Conservation (phyloP, 306 rosid genomes). For the Potentilla sterilis region DNA sequence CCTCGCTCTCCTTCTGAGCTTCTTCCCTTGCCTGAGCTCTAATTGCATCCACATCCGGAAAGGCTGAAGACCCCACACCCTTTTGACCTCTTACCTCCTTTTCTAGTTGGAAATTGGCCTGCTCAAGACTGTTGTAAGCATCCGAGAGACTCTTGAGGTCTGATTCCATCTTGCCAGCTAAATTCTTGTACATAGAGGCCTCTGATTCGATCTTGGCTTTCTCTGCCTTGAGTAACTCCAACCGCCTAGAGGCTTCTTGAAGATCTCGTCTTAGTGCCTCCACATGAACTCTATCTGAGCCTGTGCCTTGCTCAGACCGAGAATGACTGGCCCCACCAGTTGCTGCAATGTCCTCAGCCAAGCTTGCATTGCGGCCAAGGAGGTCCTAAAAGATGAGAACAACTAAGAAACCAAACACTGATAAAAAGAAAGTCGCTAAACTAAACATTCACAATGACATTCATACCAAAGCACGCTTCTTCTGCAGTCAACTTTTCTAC, state of each 20-base stretch:
- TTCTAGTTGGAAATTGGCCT: conserved; percentile 68
- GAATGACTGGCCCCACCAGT: conserved; percentile 47
- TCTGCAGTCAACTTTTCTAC: background rate
- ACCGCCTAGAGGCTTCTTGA: conserved; percentile 66
- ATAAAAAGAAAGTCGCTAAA: background rate
- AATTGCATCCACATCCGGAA: conserved; percentile 67
- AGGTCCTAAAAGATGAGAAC: conserved; percentile 55
- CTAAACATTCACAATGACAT: background rate
- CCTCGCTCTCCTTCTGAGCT: conserved; percentile 92
- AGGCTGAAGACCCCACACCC: conserved; percentile 39
- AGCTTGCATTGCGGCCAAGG: conserved; percentile 63
- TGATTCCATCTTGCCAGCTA: conserved; percentile 84
- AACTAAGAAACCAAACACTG: conserved; percentile 19
- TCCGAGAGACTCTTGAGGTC: conserved; percentile 87
- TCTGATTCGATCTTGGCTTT: conserved; percentile 71
- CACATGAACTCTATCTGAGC: conserved; percentile 59
- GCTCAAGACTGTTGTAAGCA: conserved; percentile 97
- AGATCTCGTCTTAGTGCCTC: conserved; percentile 78
- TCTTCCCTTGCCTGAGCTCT: conserved; percentile 96
- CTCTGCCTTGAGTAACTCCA: conserved; percentile 74
- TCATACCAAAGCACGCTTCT: background rate
- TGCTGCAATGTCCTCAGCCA: conserved; percentile 81
- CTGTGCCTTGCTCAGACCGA: conserved; percentile 55
- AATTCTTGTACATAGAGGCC: conserved; percentile 52
- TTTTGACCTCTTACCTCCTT: conserved; percentile 60